Evolutionary conservation across 495 filamentous ascomycete genomes (phyloP).

Genomic region (Tuber melanosporum): DNA sequence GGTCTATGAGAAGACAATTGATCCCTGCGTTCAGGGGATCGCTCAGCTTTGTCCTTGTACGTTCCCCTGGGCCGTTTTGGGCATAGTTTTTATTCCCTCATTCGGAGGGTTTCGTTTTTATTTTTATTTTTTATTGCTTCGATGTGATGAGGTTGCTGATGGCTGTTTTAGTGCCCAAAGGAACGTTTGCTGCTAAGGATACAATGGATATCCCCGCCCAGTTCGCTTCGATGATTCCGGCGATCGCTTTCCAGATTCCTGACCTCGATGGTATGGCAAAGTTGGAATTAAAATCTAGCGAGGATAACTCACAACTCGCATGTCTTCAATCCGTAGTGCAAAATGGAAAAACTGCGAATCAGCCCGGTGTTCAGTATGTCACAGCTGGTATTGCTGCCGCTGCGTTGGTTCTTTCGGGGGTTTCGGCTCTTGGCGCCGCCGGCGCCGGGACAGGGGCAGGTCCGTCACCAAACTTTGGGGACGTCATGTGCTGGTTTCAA

Average conservation of each 20-base stretch:
- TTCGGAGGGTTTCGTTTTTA: neutral
- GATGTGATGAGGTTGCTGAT: constrained; percentile 38
- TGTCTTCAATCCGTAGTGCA: constrained; percentile 75
- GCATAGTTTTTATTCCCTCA: constrained; percentile 1
- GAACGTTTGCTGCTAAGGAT: constrained; percentile 67
- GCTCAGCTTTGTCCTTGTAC: constrained; percentile 73
- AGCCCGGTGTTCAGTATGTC: constrained; percentile 73
- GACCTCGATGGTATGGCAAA: constrained; percentile 85
- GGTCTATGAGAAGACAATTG: constrained; percentile 72
- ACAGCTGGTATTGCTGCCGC: constrained; percentile 83
- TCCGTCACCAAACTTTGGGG: constrained; percentile 71
- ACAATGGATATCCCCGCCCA: constrained; percentile 59
- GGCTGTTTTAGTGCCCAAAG: constrained; percentile 56
- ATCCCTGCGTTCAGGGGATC: constrained; percentile 67
- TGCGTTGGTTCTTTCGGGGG: constrained; percentile 65
- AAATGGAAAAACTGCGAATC: constrained; percentile 74
- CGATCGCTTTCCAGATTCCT: constrained; percentile 84
- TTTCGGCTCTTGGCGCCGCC: constrained; percentile 62
- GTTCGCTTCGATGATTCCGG: constrained; percentile 69
- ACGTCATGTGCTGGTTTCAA: constrained; percentile 88
- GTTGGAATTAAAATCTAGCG: constrained; percentile 61
- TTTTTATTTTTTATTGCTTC: constrained; percentile 6
- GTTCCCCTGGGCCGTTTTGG: constrained; percentile 36
- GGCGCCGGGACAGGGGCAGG: constrained; percentile 48
- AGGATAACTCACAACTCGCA: constrained; percentile 58